Conservation (phyloP, 345 rosid species). For the Eucalyptus cladocalyx region DNA sequence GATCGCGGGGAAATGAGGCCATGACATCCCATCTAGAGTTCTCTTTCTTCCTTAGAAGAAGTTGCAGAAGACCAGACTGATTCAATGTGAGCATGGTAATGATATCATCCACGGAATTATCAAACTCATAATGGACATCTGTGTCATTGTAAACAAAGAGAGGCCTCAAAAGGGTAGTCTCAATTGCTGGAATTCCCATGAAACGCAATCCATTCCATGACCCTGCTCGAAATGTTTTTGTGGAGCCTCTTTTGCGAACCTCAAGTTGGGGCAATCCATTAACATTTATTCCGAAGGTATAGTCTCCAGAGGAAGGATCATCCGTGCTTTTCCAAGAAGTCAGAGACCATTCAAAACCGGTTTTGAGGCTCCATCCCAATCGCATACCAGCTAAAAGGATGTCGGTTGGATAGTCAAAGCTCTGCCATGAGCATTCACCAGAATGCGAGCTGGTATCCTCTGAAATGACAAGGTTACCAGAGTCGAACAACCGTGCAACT, state of each 20-base stretch:
- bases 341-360: background rate
- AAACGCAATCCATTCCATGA: slow-evolving; percentile 24
- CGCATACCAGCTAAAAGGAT: slow-evolving; percentile 29
- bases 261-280: slow-evolving; percentile 11
- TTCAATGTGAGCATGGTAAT: background rate
- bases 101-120: background rate
- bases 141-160: background rate
- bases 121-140: slow-evolving; percentile 1
- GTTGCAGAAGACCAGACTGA: background rate
- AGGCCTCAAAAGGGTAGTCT: background rate
- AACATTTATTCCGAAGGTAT: background rate
- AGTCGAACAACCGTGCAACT: slow-evolving; percentile 7
- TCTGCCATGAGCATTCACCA: slow-evolving; percentile 17
- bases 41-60: background rate
- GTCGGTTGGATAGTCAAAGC: slow-evolving; percentile 36
- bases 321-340: slow-evolving; percentile 19
- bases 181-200: slow-evolving; percentile 2
- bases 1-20: background rate
- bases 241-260: background rate
- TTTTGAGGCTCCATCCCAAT: slow-evolving; percentile 11
- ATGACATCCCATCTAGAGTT: background rate
- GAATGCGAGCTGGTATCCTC: background rate
- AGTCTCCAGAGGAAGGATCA: slow-evolving; percentile 24
- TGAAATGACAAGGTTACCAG: slow-evolving; percentile 16
- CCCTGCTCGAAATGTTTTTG: background rate